Base-by-base conservation (phyloP, 805 yeast species). In the Wickerhamiella galacta region DNA sequence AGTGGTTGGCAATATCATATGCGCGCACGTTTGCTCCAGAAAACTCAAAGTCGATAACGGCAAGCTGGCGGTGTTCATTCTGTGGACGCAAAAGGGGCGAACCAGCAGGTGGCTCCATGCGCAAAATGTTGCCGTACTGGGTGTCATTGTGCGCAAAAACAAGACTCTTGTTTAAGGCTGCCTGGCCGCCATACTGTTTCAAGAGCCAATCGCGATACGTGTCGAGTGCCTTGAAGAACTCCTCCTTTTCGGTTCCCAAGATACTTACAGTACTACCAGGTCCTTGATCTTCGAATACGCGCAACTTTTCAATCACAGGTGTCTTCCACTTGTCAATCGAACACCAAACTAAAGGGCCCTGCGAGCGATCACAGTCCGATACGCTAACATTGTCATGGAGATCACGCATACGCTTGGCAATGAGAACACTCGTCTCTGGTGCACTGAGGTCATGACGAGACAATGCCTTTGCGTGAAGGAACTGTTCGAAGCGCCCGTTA, bases 341-440 rank as follows among this genome's bases (percentile, higher is more conserved):
- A 23, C 50, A 52, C 87, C 93, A 83, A 6, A 69, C 65, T 31
- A 63, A 60, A 0, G 96, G 79, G 1, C 90, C 78, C 10, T 51
- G 51, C 5, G 50, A 52, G 28, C 61, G 58, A 46, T 83, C 95
- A 3, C 56, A 57, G 2, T 55, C 51, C 16, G 69, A 65, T 33
- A 90, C 57, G 10, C 69, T 71, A 15, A 90, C 73, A 46, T 87
- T 85, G 36, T 64, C 64, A 50, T 90, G 98, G 35, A 90, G 63
- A 44, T 90, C 95, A 48, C 85, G 76, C 96, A 90, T 90, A 60
- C 98, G 75, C 61, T 93, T 72, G 10, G 94, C 95, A 41, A 90
- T 75, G 61, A 80, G 77, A 42, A 75, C 73, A 30, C 83, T 71
- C 14, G 79, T 73, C 19, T 72, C 74, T 40, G 81, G 72, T 41